These are phyloP conservation scores for Plenodomus tracheiphilus DNA, from an alignment of 2,329 filamentous ascomycete species.

Conservation along the genomic window DNA sequence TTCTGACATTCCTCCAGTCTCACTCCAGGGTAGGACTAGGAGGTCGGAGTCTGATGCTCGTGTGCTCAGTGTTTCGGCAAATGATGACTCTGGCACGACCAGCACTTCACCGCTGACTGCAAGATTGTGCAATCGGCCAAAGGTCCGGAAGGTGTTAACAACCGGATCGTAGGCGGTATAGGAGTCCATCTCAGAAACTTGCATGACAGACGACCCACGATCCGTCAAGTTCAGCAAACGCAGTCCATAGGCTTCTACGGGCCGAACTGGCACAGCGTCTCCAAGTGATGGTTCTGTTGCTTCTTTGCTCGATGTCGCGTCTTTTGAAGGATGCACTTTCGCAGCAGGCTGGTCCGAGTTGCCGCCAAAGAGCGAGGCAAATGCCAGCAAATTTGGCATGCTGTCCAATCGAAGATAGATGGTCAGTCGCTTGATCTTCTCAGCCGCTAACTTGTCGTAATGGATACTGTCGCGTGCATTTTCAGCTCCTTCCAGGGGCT, in stretches of 20 bases:
- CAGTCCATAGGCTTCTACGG: constrained; percentile 78
- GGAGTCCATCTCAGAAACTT: constrained; percentile 80
- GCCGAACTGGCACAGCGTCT: constrained; percentile 43
- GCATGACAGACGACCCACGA: constrained; percentile 94
- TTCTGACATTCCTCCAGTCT: constrained; percentile 75
- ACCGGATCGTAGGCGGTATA: constrained; percentile 70
- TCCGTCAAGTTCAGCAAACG: constrained; percentile 86
- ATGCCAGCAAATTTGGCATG: constrained; percentile 77
- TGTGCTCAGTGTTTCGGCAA: constrained; percentile 73
- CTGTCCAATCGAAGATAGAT: constrained; percentile 85
- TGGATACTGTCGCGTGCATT: constrained; percentile 47
- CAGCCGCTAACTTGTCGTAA: constrained; percentile 54
- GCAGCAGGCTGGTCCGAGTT: constrained; percentile 46
- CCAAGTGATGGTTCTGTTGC: constrained; percentile 18
- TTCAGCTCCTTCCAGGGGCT: constrained; percentile 43
- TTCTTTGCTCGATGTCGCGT: constrained; percentile 28
- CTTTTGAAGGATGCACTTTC: constrained; percentile 44
- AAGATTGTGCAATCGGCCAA: constrained; percentile 81
- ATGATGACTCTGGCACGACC: constrained; percentile 76
- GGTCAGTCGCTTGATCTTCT: constrained; percentile 66
- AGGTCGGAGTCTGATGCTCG: constrained; percentile 66
- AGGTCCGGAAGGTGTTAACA: constrained; percentile 86
- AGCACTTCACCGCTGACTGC: constrained; percentile 80
- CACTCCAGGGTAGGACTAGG: constrained; percentile 86
- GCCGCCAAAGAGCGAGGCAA: constrained; percentile 77